Base-by-base conservation (phyloP, 225 moss, liverwort and hornwort species). In the Antitrichia curtipendula region DNA sequence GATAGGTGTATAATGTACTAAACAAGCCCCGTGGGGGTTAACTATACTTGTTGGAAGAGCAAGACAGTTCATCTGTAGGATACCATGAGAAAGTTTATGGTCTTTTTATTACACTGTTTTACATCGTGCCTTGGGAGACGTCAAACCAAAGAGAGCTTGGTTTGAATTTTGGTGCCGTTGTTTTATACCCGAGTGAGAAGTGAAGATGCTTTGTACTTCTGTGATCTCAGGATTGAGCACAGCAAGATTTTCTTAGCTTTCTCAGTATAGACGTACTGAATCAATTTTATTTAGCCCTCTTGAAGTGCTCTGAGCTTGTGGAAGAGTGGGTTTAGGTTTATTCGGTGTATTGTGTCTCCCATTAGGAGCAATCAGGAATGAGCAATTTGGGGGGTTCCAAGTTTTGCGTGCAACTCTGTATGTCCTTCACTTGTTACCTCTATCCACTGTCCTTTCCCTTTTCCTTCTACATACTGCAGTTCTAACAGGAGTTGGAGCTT, bases 51-150 rank as follows among this genome's bases (percentile, higher is more conserved):
- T 50, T 58, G 38, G 62, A 74, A 60, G 71, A 84, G 38, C 69
- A 83, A 89, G 68, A 81, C 53, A 82, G 78, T 74, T 78, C 43
- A 88, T 86, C 77, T 90, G 72, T 86, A 88, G 78, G 73, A 84
- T 92, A 72, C 68, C 72, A 53, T 84, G 84, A 82, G 84, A 86
- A 64, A 71, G 43, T 66, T 34, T 72, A 78, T 85, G 61, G 22
- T 79, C 23, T 69, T 72, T 75, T 81, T 20, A 61, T 38, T 63
- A 43, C 38, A 41, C 40, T 87, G 54, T 38, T 78, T 58, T 60
- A 25, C 70, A 36, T 57, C 43, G 20, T 63, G 47, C 64, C 47
- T 78, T 56, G 56, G 53, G 59, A 82, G 52, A 72, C 40, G 65
- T 53, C 65, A 83, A 59, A 66, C 65, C 82, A 54, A 85, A 53